phyloP scores from a whole-genome alignment of 805 yeast genomes.

The Ogataea allantospora region DNA sequence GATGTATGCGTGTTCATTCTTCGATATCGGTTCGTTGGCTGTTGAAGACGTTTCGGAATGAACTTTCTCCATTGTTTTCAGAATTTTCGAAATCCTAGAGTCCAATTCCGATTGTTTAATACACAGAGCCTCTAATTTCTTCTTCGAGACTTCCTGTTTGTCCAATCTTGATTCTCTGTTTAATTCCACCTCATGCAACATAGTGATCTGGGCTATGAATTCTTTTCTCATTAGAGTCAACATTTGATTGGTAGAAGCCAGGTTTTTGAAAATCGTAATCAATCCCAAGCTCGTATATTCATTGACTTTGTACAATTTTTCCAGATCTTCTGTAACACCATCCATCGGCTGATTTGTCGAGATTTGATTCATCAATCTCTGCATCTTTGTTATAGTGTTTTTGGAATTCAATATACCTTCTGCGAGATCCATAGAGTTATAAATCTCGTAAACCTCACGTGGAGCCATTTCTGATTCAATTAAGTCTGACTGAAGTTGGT shows the following conservation, averaged over 20 bases:
- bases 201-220: conserved; percentile 27
- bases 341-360: conserved; percentile 10
- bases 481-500: not conserved
- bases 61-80: conserved; percentile 10
- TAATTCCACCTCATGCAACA: conserved; percentile 17
- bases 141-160: conserved; percentile 4
- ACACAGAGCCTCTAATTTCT: conserved; percentile 24
- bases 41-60: conserved; percentile 6
- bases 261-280: conserved; percentile 18
- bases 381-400: conserved; percentile 9
- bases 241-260: conserved; percentile 19
- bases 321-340: conserved; percentile 17
- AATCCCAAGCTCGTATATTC: conserved; percentile 20
- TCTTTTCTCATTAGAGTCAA: conserved; percentile 22
- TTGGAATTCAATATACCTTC: not conserved
- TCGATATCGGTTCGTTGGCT: conserved; percentile 22
- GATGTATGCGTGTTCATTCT: conserved; percentile 26
- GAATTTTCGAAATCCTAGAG: conserved; percentile 17
- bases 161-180: conserved; percentile 8
- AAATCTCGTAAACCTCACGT: not conserved
- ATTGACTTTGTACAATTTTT: conserved; percentile 14
- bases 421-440: not conserved
- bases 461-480: not conserved
- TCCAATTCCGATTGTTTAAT: conserved; percentile 30
- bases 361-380: conserved; percentile 6